phyloP scores from a whole-genome alignment of 768 basidiomycete species.

The Panaeolus cyanescens region DNA sequence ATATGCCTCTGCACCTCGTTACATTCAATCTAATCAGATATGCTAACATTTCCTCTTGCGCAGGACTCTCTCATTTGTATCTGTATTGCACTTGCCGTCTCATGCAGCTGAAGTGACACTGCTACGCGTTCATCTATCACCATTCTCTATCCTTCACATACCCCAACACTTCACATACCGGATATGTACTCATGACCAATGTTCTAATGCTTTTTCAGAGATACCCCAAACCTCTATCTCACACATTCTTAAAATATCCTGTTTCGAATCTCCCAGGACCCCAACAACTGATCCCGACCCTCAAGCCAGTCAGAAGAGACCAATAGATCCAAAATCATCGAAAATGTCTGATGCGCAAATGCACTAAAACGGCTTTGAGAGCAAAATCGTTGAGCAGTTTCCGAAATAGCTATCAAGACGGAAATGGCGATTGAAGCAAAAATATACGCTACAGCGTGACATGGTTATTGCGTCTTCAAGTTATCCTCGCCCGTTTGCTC shows the following conservation, averaged over 20 bases:
- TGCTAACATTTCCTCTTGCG: slow-evolving; percentile 12
- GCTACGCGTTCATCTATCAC: slow-evolving; percentile 1
- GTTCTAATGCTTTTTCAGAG: slow-evolving; percentile 13
- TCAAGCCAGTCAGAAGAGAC: background rate
- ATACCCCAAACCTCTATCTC: slow-evolving; percentile 14
- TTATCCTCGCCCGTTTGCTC: too few relatives aligned
- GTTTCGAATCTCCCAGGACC: background rate
- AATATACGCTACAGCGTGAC: too few relatives aligned
- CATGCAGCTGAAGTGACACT: slow-evolving; percentile 19
- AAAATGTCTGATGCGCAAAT: background rate
- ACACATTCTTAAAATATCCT: slow-evolving; percentile 6
- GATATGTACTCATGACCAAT: background rate
- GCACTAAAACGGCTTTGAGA: background rate
- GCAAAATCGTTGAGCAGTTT: too few relatives aligned
- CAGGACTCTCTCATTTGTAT: slow-evolving; percentile 66
- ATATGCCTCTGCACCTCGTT: background rate
- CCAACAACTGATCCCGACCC: background rate
- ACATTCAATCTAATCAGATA: slow-evolving; percentile 9
- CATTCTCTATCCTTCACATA: background rate
- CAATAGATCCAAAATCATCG: background rate
- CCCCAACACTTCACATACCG: slow-evolving; percentile 5
- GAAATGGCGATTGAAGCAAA: too few relatives aligned
- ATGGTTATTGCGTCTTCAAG: too few relatives aligned
- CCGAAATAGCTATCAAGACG: background rate
- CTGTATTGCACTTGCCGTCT: slow-evolving; percentile 51